phyloP scores from a whole-genome alignment of 1,284 basidiomycete genomes.

The Ceratobasidium sp. region DNA sequence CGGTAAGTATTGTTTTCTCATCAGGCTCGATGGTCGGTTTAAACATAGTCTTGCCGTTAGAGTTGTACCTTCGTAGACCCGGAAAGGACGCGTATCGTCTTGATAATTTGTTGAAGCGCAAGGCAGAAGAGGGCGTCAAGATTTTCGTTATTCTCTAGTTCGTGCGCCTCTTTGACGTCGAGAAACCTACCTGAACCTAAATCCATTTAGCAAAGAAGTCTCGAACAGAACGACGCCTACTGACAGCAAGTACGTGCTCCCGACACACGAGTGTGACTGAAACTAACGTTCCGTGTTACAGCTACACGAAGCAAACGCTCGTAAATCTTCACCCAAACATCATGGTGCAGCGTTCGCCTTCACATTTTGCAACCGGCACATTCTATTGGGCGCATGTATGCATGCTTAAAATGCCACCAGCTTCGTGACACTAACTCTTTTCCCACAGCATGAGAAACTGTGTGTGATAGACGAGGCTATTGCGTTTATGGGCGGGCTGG shows the following conservation, averaged over 20 bases:
- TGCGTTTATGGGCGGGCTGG: slow-evolving; percentile 97
- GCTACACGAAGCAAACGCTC: slow-evolving; percentile 93
- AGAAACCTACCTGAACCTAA: neutral
- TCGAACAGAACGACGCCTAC: slow-evolving; percentile 96
- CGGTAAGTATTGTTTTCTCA: slow-evolving; percentile 62
- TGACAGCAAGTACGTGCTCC: slow-evolving; percentile 76
- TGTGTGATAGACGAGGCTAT: slow-evolving; percentile 98
- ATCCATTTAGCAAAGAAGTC: slow-evolving; percentile 83
- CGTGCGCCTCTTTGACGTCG: slow-evolving; percentile 53
- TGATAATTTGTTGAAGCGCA: slow-evolving; percentile 88
- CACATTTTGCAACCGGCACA: slow-evolving; percentile 96
- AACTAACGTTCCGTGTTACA: slow-evolving; percentile 58
- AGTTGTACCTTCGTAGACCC: slow-evolving; percentile 87
- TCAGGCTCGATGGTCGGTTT: neutral
- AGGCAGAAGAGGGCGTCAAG: slow-evolving; percentile 96
- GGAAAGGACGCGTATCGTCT: slow-evolving; percentile 89
- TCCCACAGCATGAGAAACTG: slow-evolving; percentile 90
- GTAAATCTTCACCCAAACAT: slow-evolving; percentile 90
- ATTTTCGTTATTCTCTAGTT: slow-evolving; percentile 96
- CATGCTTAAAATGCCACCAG: slow-evolving; percentile 39
- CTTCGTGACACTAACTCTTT: neutral
- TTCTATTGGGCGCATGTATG: slow-evolving; percentile 97
- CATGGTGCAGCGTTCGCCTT: slow-evolving; percentile 96
- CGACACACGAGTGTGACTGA: neutral
- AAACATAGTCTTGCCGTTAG: slow-evolving; percentile 60